A percentile compares a stretch with the other conserved stretches of the same genome.
Evolutionary conservation across 495 filamentous ascomycete species (phyloP).

Genomic region (Aspergillus cavernicola): DNA sequence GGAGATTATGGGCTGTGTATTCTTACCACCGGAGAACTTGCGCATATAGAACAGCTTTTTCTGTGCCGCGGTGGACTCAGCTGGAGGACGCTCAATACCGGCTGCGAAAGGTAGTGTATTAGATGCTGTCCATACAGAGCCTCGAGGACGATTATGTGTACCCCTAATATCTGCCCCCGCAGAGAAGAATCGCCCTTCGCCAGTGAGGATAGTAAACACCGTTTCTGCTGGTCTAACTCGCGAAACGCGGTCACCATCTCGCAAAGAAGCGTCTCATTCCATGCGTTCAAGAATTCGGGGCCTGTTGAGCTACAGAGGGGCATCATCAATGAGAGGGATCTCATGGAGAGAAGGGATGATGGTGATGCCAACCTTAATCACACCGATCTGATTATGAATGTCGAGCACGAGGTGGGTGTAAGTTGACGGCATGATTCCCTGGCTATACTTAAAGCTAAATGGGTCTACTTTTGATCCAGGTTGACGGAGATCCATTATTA

Average conservation of each 20-base stretch:
- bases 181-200: constrained; percentile 25
- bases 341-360: no score
- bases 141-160: no score
- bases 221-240: constrained; percentile 18
- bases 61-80: background rate
- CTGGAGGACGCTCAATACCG: background rate
- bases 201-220: constrained; percentile 21
- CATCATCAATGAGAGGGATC: no score
- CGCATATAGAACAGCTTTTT: constrained; percentile 11
- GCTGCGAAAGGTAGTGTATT: background rate
- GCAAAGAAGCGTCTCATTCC: constrained; percentile 10
- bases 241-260: constrained; percentile 19
- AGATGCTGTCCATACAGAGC: background rate
- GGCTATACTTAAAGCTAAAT: no score
- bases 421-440: no score
- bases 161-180: constrained; percentile 18
- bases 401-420: constrained; percentile 19
- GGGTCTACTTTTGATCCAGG: no score
- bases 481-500: no score
- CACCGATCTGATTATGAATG: constrained; percentile 15
- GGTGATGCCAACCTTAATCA: constrained; percentile 19
- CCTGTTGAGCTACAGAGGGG: constrained; percentile 15
- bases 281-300: constrained; percentile 18
- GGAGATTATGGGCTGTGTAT: no score
- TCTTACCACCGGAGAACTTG: constrained; percentile 9